phyloP scores from a whole-genome alignment of 495 filamentous ascomycete species.

The Venustampulla echinocandica region DNA sequence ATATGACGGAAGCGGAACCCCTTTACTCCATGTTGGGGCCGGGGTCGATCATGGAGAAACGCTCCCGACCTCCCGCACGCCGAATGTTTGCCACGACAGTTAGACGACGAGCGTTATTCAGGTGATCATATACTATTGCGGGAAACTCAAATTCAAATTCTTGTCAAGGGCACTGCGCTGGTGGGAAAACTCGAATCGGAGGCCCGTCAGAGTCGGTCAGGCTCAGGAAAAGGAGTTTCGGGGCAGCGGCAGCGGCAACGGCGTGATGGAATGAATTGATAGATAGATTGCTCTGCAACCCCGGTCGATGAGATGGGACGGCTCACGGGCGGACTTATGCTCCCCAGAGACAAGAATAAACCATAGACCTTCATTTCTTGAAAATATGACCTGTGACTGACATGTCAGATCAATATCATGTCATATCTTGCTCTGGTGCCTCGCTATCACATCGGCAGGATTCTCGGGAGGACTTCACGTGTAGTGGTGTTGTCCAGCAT shows the following conservation, averaged over 20 bases:
- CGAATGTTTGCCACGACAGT: not conserved
- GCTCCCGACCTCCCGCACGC: slow-evolving; percentile 5
- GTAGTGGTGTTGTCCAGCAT: not conserved
- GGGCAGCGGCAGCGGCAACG: no score
- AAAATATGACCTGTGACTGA: no score
- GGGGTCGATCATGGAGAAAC: slow-evolving; percentile 9
- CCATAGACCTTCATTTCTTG: no score
- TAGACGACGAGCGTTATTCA: slow-evolving; percentile 1
- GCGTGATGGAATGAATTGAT: no score
- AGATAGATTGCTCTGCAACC: no score
- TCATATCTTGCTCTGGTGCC: not conserved
- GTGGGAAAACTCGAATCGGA: no score
- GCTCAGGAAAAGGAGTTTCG: no score
- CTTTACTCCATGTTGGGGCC: slow-evolving; percentile 3
- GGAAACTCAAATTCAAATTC: not conserved
- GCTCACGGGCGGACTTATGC: no score
- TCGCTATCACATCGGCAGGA: not conserved
- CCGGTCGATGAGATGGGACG: no score
- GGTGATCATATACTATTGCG: not conserved
- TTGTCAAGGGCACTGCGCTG: no score
- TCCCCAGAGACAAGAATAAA: no score
- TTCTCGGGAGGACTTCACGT: not conserved
- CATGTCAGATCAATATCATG: not conserved
- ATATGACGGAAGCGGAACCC: slow-evolving; percentile 11
- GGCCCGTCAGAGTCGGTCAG: no score